Evolutionary conservation across 495 filamentous ascomycete species (phyloP).

Genomic region (Hypoxylon intermedium): DNA sequence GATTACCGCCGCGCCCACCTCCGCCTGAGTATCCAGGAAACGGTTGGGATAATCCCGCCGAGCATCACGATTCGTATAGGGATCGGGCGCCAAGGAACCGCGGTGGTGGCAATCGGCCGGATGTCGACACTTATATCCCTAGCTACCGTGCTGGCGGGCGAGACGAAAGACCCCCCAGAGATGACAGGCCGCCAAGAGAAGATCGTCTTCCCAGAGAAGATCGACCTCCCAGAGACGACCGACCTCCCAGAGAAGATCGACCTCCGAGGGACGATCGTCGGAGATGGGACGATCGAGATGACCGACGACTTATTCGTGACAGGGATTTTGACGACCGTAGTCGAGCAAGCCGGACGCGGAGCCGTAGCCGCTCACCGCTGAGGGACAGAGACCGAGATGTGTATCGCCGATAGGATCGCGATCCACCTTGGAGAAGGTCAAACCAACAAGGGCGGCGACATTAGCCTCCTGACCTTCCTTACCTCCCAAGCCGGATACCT

Average conservation of each 20-base stretch:
- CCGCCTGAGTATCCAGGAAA: slow-evolving; percentile 47
- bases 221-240: slow-evolving; percentile 40
- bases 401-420: slow-evolving; percentile 49
- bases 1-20: slow-evolving; percentile 54
- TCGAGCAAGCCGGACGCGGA: slow-evolving; percentile 55
- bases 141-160: slow-evolving; percentile 52
- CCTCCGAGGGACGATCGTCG: slow-evolving; percentile 52
- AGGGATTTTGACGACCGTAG: slow-evolving; percentile 57
- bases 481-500: background rate
- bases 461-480: background rate
- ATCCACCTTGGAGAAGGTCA: background rate
- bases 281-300: slow-evolving; percentile 54
- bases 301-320: slow-evolving; percentile 44
- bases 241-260: slow-evolving; percentile 27
- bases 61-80: slow-evolving; percentile 47
- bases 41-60: slow-evolving; percentile 48
- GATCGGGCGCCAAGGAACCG: slow-evolving; percentile 46
- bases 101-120: slow-evolving; percentile 45
- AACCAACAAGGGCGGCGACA: too few relatives aligned
- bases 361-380: slow-evolving; percentile 57
- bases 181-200: slow-evolving; percentile 43
- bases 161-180: slow-evolving; percentile 44
- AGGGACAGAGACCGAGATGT: slow-evolving; percentile 54
- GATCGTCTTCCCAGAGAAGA: slow-evolving; percentile 41
- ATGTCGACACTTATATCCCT: slow-evolving; percentile 68